Base-by-base conservation (phyloP, 257 asterid species). In the Solanum paucissectum region DNA sequence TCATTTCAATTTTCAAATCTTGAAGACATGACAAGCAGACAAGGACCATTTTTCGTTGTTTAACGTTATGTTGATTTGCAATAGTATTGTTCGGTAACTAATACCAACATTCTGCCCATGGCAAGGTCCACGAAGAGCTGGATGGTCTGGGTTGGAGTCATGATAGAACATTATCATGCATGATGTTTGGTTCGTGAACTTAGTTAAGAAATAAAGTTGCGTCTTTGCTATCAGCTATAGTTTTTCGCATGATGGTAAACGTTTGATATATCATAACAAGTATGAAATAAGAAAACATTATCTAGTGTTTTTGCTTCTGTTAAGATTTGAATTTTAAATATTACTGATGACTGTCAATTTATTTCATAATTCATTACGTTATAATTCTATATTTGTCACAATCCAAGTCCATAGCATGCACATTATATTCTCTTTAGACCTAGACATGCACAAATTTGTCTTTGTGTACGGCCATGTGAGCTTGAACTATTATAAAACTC, bases 61-160 rank as follows among this genome's bases (percentile, higher is more conserved):
- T 52, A 16, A 52, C 4, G 4, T 52, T 52, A 5, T 52, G 62
- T 52, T 16, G 62, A 52, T 6, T 55, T 55, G 64, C 10, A 55
- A 55, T 52, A 52, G n/a, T 49, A 52, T 52, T 52, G 60, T 16
- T 52, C 8, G 21, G 60, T 49, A 49, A 52, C 2, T 16, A 52
- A 52, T 52, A 52, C 4, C 4, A 52, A 52, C 9, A 52, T 52
- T 0, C 23, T 49, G 60, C 9, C 60, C 0, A 52, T 52, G 9
- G 0, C 23, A 52, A 52, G 0, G 23, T 52, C 0, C 23, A 16
- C 1, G 23, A 6, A 4, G 3, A 52, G 62, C 0, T 49, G 60
- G 0, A 49, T 49, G 23, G 8, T 52, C 62, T 0, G 23, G 9
- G 60, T 52, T 52, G 60, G 9, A 52, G 7, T 52, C 62, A 52